Evolutionary conservation across 148 eudicot species (phyloP).

Genomic region (Amaranthus hypochondriacus): DNA sequence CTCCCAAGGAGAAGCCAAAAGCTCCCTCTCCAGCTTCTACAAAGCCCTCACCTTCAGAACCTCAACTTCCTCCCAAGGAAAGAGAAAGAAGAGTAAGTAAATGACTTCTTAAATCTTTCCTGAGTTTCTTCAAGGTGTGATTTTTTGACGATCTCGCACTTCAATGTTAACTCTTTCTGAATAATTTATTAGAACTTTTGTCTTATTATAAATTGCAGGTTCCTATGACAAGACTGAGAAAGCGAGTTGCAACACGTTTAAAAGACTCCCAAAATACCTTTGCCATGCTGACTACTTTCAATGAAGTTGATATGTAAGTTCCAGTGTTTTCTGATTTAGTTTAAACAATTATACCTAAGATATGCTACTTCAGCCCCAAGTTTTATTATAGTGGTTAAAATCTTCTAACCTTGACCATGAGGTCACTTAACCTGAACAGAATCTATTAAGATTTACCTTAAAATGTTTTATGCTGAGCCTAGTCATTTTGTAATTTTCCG

Average conservation of each 20-base stretch:
- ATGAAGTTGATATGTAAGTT: slow-evolving; percentile 93
- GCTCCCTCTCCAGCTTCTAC: slow-evolving; percentile 46
- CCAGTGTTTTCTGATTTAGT: not conserved
- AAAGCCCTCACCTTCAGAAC: slow-evolving; percentile 68
- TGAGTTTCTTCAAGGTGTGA: not conserved
- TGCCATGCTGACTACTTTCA: slow-evolving; percentile 91
- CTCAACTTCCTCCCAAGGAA: slow-evolving; percentile 92
- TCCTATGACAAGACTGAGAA: slow-evolving; percentile 96
- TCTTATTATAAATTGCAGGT: slow-evolving; percentile 40
- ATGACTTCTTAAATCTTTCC: not conserved
- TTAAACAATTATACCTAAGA: not conserved
- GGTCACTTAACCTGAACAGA: not conserved
- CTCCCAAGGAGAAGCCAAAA: slow-evolving; percentile 49
- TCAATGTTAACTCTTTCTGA: not conserved
- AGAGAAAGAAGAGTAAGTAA: slow-evolving; percentile 87
- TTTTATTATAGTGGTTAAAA: not conserved
- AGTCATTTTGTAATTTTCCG: not conserved
- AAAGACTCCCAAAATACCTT: slow-evolving; percentile 96
- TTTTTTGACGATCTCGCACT: not conserved
- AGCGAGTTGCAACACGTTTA: slow-evolving; percentile 89
- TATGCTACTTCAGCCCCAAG: not conserved
- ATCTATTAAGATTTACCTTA: not conserved
- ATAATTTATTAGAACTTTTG: not conserved
- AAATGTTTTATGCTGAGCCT: not conserved
- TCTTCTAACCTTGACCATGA: not conserved